Evolutionary conservation across 495 filamentous ascomycete genomes (phyloP), one percentile per base, ranked within the genome.

Genomic region (Neurospora sublineolata): DNA sequence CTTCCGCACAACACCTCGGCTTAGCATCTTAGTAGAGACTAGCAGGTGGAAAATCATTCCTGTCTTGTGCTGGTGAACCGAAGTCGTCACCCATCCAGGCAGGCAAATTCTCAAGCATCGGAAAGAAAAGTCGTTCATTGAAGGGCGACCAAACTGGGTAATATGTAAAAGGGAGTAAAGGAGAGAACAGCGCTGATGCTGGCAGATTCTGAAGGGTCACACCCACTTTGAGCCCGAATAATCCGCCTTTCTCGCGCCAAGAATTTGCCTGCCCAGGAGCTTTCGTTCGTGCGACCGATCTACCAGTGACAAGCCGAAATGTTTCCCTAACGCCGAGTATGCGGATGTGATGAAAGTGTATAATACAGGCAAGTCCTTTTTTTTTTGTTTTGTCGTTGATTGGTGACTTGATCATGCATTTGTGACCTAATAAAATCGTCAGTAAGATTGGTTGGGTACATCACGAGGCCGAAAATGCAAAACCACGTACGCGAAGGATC

Each of bases 401-500:
- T 70, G 74, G 75, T 74, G 70, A 74, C 60, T 74, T 72, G 70
- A 74, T 86, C 79, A 88, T 79, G 86, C 85, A 75, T 88, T 88
- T 80, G 85, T 87, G 71, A 88, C 86, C 86, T 88, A 64, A 36
- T 64, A 0, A 72, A 0, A 30, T 0, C 37, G 73, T 83, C 75
- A 82, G 82, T 76, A 37, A 72, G 41, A 14, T 74, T 52, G 12
- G 20, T 36, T 14, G 33, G 52, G 4, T 4, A 30, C 11, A 4
- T 30, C 27, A 67, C 14, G 33, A 30, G 37, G 23, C 41, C 27
- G 33, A 3, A 20, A 20, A 30, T 20, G 40, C 14, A 16, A 6
- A 20, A 71, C 52, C 4, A 81, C 86, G 71, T 84, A 95, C 95
- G 89, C 95, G 93, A 78, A 99, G 86, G 80, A 99, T 97, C 77